phyloP scores from a whole-genome alignment of 768 basidiomycete species.

The Lepiota brunneoincarnata region DNA sequence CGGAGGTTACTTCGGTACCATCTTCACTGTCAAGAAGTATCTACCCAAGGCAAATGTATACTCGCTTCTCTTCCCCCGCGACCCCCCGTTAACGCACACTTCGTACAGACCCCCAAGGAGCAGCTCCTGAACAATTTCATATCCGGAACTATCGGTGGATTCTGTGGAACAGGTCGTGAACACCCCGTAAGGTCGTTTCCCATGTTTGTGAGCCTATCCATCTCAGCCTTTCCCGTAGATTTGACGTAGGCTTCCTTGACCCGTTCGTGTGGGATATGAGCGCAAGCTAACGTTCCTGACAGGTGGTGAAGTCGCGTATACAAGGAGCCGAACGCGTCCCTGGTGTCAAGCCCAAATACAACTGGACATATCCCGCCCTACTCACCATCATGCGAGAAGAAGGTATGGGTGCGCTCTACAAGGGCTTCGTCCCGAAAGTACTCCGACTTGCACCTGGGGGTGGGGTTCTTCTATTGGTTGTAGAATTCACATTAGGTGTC shows the following conservation, averaged over 20 bases:
- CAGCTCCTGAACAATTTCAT: slow-evolving; percentile 89
- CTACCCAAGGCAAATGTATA: slow-evolving; percentile 85
- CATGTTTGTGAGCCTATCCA: background rate
- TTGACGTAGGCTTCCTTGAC: slow-evolving; percentile 25
- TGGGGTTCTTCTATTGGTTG: slow-evolving; percentile 91
- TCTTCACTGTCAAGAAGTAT: slow-evolving; percentile 77
- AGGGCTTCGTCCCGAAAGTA: slow-evolving; percentile 95
- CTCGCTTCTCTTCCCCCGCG: background rate
- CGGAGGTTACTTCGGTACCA: slow-evolving; percentile 93
- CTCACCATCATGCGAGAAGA: slow-evolving; percentile 84
- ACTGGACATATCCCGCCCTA: slow-evolving; percentile 93
- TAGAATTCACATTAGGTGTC: slow-evolving; percentile 76
- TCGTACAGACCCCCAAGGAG: slow-evolving; percentile 54
- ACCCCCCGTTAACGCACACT: background rate
- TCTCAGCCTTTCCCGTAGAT: slow-evolving; percentile 19
- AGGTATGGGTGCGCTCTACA: slow-evolving; percentile 83
- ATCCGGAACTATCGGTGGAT: slow-evolving; percentile 88
- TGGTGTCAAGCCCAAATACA: slow-evolving; percentile 82
- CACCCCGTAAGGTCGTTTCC: slow-evolving; percentile 65
- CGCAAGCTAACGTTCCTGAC: slow-evolving; percentile 10
- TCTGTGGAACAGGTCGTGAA: slow-evolving; percentile 87
- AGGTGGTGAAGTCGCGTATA: slow-evolving; percentile 97
- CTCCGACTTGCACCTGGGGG: slow-evolving; percentile 94
- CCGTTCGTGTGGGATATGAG: background rate
- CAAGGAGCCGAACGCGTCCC: slow-evolving; percentile 68